A percentile compares a stretch with the other conserved stretches of the same genome.
These are phyloP conservation scores for Coemansia sp. DNA, from an alignment of 192 early-diverging fungal genomes.

Conservation along the genomic window DNA sequence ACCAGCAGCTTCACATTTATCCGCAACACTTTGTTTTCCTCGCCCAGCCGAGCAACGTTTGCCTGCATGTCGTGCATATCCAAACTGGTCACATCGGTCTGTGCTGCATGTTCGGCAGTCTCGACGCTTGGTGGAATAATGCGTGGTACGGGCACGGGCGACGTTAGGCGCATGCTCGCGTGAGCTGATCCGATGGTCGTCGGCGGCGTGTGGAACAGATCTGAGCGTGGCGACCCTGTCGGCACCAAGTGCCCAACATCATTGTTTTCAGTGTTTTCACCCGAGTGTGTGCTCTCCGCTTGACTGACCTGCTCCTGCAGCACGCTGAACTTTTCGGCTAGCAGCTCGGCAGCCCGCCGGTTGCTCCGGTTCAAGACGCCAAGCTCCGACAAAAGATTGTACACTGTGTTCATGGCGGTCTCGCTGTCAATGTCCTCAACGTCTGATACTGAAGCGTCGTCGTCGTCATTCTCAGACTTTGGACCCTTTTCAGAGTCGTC, in stretches of 20 bases:
- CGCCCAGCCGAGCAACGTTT: not conserved
- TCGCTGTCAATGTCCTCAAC: slow-evolving; percentile 46
- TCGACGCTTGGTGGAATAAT: not conserved
- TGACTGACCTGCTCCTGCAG: slow-evolving; percentile 35
- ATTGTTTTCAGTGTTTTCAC: not conserved
- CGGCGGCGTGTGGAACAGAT: slow-evolving; percentile 38
- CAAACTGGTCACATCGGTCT: slow-evolving; percentile 5
- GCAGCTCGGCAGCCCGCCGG: slow-evolving; percentile 30
- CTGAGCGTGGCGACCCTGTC: slow-evolving; percentile 2
- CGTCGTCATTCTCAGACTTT: not conserved
- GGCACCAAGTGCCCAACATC: not conserved
- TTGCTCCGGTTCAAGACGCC: slow-evolving; percentile 51
- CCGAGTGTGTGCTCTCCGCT: slow-evolving; percentile 13
- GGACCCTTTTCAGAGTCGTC: not conserved
- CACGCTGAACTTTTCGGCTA: slow-evolving; percentile 38
- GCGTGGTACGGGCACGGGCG: not conserved
- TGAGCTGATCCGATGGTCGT: slow-evolving; percentile 4
- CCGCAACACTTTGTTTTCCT: slow-evolving; percentile 29
- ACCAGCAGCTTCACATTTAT: slow-evolving; percentile 25
- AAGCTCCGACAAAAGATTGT: slow-evolving; percentile 47
- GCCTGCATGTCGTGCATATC: slow-evolving; percentile 10
- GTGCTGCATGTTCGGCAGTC: not conserved
- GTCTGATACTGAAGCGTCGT: slow-evolving; percentile 19
- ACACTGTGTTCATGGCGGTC: slow-evolving; percentile 50
- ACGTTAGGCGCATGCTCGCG: slow-evolving; percentile 8